Percentiles rank a stretch among this genome's conserved stretches.
phyloP scores from a whole-genome alignment of 2,329 filamentous ascomycete genomes.

The Xylariaceae sp. region DNA sequence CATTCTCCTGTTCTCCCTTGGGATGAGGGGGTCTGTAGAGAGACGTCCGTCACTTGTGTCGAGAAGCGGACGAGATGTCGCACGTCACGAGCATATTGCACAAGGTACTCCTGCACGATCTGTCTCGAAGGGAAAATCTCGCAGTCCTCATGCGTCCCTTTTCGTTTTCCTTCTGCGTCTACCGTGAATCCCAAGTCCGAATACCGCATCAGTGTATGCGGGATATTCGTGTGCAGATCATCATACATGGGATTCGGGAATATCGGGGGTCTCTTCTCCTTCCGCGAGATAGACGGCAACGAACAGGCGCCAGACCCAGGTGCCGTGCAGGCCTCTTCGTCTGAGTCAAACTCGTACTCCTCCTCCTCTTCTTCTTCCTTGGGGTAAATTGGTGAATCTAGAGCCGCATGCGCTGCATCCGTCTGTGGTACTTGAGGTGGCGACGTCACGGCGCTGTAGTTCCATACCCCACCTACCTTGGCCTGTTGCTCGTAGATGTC shows the following conservation, averaged over 20 bases:
- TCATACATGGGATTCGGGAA: conserved; percentile 89
- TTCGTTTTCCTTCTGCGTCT: conserved; percentile 31
- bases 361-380: conserved; percentile 24
- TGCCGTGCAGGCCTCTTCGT: conserved; percentile 29
- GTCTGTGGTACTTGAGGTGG: conserved; percentile 70
- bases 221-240: conserved; percentile 84
- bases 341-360: conserved; percentile 27
- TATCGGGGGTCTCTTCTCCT: conserved; percentile 51
- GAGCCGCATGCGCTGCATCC: conserved; percentile 65
- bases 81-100: conserved; percentile 73
- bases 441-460: conserved; percentile 64
- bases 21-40: conserved; percentile 28
- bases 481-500: conserved; percentile 83
- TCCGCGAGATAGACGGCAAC: conserved; percentile 10
- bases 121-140: conserved; percentile 78
- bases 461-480: conserved; percentile 84
- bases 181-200: conserved; percentile 71
- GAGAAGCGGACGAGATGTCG: conserved; percentile 72
- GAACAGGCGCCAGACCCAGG: conserved; percentile 28
- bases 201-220: conserved; percentile 80
- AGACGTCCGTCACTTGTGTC: conserved; percentile 67
- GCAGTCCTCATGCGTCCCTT: conserved; percentile 45
- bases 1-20: not conserved
- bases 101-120: conserved; percentile 75
- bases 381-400: conserved; percentile 67